phyloP scores from a whole-genome alignment of 129 eudicot species.

The Escallonia herrerae region DNA sequence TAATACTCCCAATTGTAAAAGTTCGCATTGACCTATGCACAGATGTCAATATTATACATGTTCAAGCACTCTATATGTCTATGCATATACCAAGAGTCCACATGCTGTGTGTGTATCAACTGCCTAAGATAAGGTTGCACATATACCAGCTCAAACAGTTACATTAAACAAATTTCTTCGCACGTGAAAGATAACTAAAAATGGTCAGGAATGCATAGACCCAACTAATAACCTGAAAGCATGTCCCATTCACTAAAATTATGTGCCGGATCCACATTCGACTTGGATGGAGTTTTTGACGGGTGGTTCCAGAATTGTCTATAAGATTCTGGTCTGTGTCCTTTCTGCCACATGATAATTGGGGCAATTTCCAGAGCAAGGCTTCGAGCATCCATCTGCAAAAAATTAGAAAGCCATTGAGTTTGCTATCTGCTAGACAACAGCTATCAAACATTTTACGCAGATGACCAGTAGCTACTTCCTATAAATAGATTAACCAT shows the following conservation, averaged over 20 bases:
- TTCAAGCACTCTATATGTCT: not conserved
- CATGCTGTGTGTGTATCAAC: too few relatives aligned
- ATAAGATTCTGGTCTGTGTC: conserved; percentile 65
- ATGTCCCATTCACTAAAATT: conserved; percentile 45
- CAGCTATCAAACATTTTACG: not conserved
- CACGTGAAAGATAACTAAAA: too few relatives aligned
- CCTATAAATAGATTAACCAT: conserved; percentile 4
- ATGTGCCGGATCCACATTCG: conserved; percentile 29
- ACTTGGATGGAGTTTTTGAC: conserved; percentile 34
- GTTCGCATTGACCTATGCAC: too few relatives aligned
- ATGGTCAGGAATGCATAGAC: too few relatives aligned
- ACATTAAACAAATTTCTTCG: too few relatives aligned
- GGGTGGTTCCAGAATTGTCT: conserved; percentile 73
- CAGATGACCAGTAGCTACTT: not conserved
- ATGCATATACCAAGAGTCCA: not conserved
- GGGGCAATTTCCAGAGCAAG: conserved; percentile 96
- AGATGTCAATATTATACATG: not conserved
- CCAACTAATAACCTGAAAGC: conserved; percentile 97
- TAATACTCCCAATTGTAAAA: too few relatives aligned
- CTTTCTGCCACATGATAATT: conserved; percentile 81
- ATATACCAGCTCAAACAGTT: not conserved
- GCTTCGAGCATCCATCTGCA: conserved; percentile 88
- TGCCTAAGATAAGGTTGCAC: not conserved
- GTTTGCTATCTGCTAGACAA: not conserved
- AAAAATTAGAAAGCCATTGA: conserved; percentile 6